These are phyloP conservation scores for Colletotrichum salicis DNA, from an alignment of 2,329 filamentous ascomycete species.

Conservation along the genomic window DNA sequence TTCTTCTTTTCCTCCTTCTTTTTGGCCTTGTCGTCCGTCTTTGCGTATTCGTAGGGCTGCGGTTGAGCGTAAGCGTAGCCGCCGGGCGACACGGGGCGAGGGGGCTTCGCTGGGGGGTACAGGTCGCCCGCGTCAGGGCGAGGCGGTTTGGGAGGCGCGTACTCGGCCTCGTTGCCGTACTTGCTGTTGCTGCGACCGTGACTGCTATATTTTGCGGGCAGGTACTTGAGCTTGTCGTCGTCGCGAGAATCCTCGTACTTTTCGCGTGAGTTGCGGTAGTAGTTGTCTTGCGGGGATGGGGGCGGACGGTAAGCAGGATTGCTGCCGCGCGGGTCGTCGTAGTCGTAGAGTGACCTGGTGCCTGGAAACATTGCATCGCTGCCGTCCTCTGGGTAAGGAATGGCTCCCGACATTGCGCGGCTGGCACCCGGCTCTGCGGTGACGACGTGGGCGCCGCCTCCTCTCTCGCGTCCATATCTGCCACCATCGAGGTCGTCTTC, in stretches of 20 bases:
- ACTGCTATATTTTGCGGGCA: conserved; percentile 60
- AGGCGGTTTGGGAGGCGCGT: conserved; percentile 41
- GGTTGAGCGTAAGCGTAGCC: conserved; percentile 43
- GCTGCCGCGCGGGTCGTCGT: conserved; percentile 46
- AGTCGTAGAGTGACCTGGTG: conserved; percentile 50
- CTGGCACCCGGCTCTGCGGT: conserved; percentile 29
- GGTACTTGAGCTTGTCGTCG: conserved; percentile 54
- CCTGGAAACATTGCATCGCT: conserved; percentile 52
- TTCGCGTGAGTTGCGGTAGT: conserved; percentile 50
- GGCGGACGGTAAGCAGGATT: conserved; percentile 46
- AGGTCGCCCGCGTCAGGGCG: conserved; percentile 46
- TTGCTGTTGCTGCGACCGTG: conserved; percentile 42
- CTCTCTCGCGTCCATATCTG: conserved; percentile 40
- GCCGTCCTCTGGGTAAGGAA: conserved; percentile 53
- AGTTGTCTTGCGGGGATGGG: conserved; percentile 48
- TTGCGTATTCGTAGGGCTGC: conserved; percentile 42
- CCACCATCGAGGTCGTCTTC: conserved; percentile 55
- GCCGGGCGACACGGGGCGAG: conserved; percentile 33
- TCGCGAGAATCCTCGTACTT: conserved; percentile 42
- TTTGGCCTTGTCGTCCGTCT: conserved; percentile 37
- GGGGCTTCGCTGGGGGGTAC: conserved; percentile 40
- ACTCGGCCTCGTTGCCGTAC: conserved; percentile 37
- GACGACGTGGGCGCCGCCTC: conserved; percentile 34
- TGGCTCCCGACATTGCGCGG: conserved; percentile 37
- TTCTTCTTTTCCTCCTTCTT: conserved; percentile 47